These are phyloP conservation scores for Apophysomyces sp. DNA, from an alignment of 371 early-diverging fungal genomes.

Conservation along the genomic window DNA sequence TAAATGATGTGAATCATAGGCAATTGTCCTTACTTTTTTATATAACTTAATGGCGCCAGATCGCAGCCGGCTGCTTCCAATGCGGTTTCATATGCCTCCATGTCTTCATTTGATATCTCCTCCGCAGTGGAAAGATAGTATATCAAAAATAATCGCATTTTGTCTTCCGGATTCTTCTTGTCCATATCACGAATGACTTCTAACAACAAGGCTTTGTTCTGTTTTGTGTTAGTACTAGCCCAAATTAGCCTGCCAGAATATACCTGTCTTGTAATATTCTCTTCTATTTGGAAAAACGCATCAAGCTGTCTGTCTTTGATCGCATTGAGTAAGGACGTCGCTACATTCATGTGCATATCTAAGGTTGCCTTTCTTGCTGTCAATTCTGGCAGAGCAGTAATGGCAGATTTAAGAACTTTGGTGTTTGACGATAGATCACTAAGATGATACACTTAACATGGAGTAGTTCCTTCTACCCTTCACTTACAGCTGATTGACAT, in stretches of 20 bases:
- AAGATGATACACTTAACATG: background rate
- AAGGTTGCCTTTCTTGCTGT: slow-evolving; percentile 94
- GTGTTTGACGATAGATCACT: slow-evolving; percentile 75
- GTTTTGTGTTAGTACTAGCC: background rate
- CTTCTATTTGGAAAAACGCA: slow-evolving; percentile 94
- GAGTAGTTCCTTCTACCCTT: background rate
- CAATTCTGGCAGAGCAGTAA: slow-evolving; percentile 93
- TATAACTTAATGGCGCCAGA: slow-evolving; percentile 71
- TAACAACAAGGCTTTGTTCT: slow-evolving; percentile 77
- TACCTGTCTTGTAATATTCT: slow-evolving; percentile 70
- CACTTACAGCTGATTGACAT: slow-evolving; percentile 72
- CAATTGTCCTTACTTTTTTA: slow-evolving; percentile 64
- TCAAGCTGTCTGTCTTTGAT: slow-evolving; percentile 97
- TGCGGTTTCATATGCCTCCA: slow-evolving; percentile 82
- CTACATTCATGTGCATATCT: slow-evolving; percentile 99
- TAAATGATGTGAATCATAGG: background rate
- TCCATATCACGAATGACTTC: slow-evolving; percentile 80
- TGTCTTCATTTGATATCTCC: slow-evolving; percentile 74
- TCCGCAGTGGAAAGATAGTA: slow-evolving; percentile 78
- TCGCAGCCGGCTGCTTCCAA: slow-evolving; percentile 76
- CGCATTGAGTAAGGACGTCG: slow-evolving; percentile 85
- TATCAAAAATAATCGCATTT: slow-evolving; percentile 87
- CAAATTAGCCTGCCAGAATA: background rate
- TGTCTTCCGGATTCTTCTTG: slow-evolving; percentile 84
- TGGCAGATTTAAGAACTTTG: slow-evolving; percentile 86